Evolutionary conservation across 148 eudicot genomes (phyloP), one percentile per base, ranked within the genome.

Genomic region (Cornus controversa): DNA sequence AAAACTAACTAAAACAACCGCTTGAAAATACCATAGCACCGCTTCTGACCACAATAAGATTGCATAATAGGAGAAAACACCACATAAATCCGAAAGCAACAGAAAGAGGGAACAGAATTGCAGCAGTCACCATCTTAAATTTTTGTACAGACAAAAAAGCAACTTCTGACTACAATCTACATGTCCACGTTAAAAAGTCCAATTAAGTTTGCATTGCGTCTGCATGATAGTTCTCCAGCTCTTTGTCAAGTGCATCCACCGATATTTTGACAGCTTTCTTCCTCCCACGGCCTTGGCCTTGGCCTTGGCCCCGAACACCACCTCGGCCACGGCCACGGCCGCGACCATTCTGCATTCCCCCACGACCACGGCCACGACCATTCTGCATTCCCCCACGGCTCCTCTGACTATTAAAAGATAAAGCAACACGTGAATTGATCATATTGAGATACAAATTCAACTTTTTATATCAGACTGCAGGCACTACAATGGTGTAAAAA

Each of bases 231-330:
- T 18, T 87, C 53, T 96, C 98, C 28, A 96, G 77, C 66, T 96
- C 99, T 86, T 93, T 91, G 82, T 96, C 99, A 60, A 96, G 95
- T 9, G 91, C 88, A 79, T 89, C 95, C 20, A 97, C 98, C 9
- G 98, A 91, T 78, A 88, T 90, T 40, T 85, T 91, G 1, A 77
- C 73, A 20, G 69, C 80, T 74, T 78, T 85, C 82, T 91, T 87
- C 75, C 82, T 80, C 60, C 93, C 87, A 1, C 94, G n/a, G n/a
- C n/a, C 91, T 2, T 87, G 77, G 3, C 87, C 88, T 3, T 88
- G 74, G 8, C 87, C 84, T 11, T 79, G 63, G 0, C 86, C 80
- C 29, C 79, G 71, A 0, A 81, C 70, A 22, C 73, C 64, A 16
- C 80, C 85, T 69, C 74, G 80, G 15, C 89, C 89, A 25, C 88